A percentile compares a stretch with the other conserved stretches of the same genome.
Conservation (phyloP, 345 rosid species). For the Pugionium dolabratum region DNA sequence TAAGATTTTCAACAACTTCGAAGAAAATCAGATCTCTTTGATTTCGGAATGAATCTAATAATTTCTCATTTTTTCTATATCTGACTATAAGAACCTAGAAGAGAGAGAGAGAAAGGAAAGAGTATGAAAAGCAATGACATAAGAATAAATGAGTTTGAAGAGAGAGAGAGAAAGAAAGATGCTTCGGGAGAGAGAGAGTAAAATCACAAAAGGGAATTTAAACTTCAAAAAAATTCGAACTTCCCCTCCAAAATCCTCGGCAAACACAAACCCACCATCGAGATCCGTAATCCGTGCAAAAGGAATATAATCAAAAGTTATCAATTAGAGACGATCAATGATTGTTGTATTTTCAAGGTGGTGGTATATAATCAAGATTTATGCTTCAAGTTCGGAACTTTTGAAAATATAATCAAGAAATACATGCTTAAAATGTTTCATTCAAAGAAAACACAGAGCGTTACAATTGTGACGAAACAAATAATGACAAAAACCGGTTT, state of each 20-base stretch:
- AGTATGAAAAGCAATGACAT: no score
- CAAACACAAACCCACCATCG: constrained; percentile 10
- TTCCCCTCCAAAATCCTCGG: constrained; percentile 41
- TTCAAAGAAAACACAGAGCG: no score
- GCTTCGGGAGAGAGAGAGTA: constrained; percentile 5
- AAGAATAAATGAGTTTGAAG: no score
- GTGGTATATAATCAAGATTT: not conserved
- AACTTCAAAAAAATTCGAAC: constrained; percentile 32
- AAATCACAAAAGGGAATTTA: not conserved
- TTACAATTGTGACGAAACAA: not conserved
- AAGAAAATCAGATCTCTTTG: constrained; percentile 13
- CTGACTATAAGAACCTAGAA: constrained; percentile 4
- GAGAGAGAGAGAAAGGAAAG: not conserved
- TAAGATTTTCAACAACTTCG: not conserved
- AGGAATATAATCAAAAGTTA: not conserved
- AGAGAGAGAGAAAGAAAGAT: not conserved
- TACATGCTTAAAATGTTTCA: no score
- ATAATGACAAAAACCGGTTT: not conserved
- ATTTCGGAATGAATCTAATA: not conserved
- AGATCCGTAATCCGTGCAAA: no score
- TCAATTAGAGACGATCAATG: not conserved
- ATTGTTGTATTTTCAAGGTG: not conserved
- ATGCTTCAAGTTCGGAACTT: not conserved
- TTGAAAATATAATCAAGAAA: no score
- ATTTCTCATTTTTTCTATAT: not conserved